These are phyloP conservation scores for Carex littledalei DNA, from an alignment of 176 grass and related monocot genomes.

Conservation along the genomic window DNA sequence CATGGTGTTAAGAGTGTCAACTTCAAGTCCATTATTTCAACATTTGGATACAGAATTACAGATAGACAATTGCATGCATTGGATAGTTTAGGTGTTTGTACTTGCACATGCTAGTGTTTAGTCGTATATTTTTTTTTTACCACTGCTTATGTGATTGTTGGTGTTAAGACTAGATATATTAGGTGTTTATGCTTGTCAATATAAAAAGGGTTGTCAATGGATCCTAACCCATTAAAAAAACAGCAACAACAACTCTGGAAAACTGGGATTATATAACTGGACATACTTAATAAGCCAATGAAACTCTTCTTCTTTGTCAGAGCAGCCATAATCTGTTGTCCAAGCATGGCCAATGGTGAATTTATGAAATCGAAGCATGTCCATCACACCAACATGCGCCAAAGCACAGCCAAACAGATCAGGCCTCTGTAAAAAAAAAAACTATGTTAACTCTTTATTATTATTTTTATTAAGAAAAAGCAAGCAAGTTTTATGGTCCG, in stretches of 20 bases:
- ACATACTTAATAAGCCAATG: constrained; percentile 83
- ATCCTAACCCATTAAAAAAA: not conserved
- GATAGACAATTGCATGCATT: too few relatives aligned
- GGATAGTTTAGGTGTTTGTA: too few relatives aligned
- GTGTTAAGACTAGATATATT: too few relatives aligned
- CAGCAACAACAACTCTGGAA: constrained; percentile 1
- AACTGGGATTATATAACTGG: not conserved
- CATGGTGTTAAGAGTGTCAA: too few relatives aligned
- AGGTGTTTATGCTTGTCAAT: too few relatives aligned
- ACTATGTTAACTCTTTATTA: constrained; percentile 14
- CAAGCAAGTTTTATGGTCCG: not conserved
- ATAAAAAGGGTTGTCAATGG: too few relatives aligned
- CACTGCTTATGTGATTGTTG: too few relatives aligned
- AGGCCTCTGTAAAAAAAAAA: constrained; percentile 47
- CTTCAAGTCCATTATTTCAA: too few relatives aligned
- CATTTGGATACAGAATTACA: too few relatives aligned
- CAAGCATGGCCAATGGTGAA: constrained; percentile 99
- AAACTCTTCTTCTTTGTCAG: constrained; percentile 82
- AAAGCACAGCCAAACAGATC: constrained; percentile 95
- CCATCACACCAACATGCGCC: constrained; percentile 96
- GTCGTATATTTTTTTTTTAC: too few relatives aligned
- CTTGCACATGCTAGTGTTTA: too few relatives aligned
- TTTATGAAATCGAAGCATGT: constrained; percentile 98
- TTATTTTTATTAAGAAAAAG: not conserved
- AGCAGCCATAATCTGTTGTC: constrained; percentile 94